These are phyloP conservation scores for Pouteria campechiana DNA, from an alignment of 179 eudicot genomes.

Conservation along the genomic window DNA sequence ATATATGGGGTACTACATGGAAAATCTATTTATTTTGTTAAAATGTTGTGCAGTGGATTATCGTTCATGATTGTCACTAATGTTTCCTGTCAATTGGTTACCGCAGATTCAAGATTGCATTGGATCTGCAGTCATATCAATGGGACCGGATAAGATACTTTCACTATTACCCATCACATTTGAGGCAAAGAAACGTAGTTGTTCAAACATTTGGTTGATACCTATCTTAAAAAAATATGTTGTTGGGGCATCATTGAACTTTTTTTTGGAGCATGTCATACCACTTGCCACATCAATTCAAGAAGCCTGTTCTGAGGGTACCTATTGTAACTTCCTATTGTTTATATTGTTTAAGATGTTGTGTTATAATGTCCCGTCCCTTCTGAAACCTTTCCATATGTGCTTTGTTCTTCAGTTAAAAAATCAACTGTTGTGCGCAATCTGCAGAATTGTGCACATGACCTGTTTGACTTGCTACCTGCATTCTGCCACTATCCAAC, in stretches of 20 bases:
- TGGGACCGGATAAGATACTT: constrained; percentile 79
- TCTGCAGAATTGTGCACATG: constrained; percentile 62
- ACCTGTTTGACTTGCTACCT: constrained; percentile 71
- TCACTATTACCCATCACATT: constrained; percentile 50
- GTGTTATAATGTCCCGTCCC: constrained; percentile 1
- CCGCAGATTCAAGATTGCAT: constrained; percentile 73
- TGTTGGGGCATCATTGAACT: constrained; percentile 57
- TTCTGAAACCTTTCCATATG: constrained; percentile 16
- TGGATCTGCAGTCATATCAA: constrained; percentile 72
- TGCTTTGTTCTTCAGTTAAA: constrained; percentile 50
- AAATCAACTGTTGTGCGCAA: constrained; percentile 44
- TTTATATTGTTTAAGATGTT: background rate
- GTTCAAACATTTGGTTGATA: constrained; percentile 75
- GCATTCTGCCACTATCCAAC: constrained; percentile 74
- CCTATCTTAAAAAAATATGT: constrained; percentile 58
- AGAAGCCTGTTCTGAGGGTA: constrained; percentile 53
- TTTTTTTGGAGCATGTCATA: constrained; percentile 66
- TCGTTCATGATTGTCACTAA: background rate
- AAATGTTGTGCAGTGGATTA: no score
- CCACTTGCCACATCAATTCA: constrained; percentile 65
- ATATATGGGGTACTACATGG: no score
- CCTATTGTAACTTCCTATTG: background rate
- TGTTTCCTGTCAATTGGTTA: background rate
- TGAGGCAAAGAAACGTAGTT: constrained; percentile 27
- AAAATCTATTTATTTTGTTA: no score